phyloP scores from a whole-genome alignment of 2,329 filamentous ascomycete species.

The Stachybotrys chartarum region DNA sequence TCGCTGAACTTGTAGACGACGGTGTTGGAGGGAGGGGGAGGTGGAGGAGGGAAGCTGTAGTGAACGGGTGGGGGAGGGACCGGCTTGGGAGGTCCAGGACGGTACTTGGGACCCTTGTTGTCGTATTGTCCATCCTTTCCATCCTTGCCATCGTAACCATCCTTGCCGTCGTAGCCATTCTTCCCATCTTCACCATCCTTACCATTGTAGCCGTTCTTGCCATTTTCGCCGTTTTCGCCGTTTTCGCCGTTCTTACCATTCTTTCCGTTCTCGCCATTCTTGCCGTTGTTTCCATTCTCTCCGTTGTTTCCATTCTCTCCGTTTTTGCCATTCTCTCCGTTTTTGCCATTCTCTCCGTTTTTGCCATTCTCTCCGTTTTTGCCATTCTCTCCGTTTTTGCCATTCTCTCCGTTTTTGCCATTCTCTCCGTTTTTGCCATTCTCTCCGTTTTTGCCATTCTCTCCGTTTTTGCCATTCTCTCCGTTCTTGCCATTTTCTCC shows the following conservation, averaged over 20 bases:
- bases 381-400: not conserved
- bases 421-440: not conserved
- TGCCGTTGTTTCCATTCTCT: not conserved
- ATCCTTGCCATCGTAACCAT: not conserved
- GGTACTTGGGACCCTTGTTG: not conserved
- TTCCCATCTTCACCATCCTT: not conserved
- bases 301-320: not conserved
- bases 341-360: not conserved
- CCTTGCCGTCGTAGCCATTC: not conserved
- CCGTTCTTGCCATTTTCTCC: not conserved
- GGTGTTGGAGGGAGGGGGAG: not conserved
- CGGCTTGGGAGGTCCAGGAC: not conserved
- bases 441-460: not conserved
- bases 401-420: not conserved
- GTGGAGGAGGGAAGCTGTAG: not conserved
- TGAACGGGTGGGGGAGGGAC: not conserved
- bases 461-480: not conserved
- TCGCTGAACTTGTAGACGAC: not conserved
- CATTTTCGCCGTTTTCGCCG: not conserved
- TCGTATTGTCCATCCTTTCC: not conserved
- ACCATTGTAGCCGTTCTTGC: not conserved
- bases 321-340: not conserved
- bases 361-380: not conserved
- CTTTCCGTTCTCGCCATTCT: not conserved
- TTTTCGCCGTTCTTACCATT: not conserved